phyloP scores from a whole-genome alignment of 2,329 filamentous ascomycete species.

The Aaosphaeria arxii region DNA sequence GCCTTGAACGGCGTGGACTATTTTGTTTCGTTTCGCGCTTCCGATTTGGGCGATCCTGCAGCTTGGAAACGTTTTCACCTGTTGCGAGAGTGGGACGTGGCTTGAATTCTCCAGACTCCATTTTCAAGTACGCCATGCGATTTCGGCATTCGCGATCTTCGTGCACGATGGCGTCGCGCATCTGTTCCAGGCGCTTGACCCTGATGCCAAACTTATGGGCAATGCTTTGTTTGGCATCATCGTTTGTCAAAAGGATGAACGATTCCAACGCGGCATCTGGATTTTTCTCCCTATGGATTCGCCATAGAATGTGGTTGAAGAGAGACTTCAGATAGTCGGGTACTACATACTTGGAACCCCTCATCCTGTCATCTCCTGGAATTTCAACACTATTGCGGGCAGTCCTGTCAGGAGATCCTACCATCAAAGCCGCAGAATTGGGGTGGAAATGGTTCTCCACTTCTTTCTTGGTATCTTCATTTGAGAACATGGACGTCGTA shows the following conservation, averaged over 20 bases:
- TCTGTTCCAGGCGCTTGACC: conserved; percentile 48
- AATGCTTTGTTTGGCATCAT: conserved; percentile 43
- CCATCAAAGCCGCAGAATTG: conserved; percentile 6
- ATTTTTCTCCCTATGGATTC: conserved; percentile 49
- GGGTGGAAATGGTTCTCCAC: conserved; percentile 23
- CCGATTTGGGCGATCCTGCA: too few species aligned
- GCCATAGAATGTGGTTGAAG: conserved; percentile 52
- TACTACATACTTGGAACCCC: conserved; percentile 24
- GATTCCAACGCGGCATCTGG: conserved; percentile 47
- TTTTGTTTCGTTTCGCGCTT: background rate
- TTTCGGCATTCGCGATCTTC: conserved; percentile 49
- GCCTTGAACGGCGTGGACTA: conserved; percentile 10
- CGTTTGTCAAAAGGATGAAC: conserved; percentile 53
- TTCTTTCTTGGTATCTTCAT: conserved; percentile 17
- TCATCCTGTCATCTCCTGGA: conserved; percentile 16
- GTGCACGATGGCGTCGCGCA: conserved; percentile 47
- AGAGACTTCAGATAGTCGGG: conserved; percentile 44
- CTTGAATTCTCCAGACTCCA: conserved; percentile 26
- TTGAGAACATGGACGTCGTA: conserved; percentile 34
- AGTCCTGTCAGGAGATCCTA: conserved; percentile 22
- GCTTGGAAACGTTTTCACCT: background rate
- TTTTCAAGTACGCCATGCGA: conserved; percentile 35
- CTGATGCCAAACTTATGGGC: conserved; percentile 51
- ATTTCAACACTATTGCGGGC: conserved; percentile 28
- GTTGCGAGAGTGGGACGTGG: background rate